These are phyloP conservation scores for Botrytis aclada DNA, from an alignment of 2,329 filamentous ascomycete genomes.

Conservation along the genomic window DNA sequence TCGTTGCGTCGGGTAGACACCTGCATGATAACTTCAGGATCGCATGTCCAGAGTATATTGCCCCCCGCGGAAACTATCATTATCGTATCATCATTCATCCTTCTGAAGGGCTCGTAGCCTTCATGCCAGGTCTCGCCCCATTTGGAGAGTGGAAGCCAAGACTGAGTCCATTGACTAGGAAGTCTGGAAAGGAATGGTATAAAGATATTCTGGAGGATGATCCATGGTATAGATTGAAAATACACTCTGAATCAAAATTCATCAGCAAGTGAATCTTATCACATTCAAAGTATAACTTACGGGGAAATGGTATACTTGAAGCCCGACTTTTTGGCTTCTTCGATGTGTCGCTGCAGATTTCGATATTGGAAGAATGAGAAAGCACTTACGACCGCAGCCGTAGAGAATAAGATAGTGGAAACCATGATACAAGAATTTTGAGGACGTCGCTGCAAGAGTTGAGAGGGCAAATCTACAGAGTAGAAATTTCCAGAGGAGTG, in stretches of 20 bases:
- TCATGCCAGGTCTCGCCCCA: conserved; percentile 6
- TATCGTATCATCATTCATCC: background rate
- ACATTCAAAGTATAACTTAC: background rate
- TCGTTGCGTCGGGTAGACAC: background rate
- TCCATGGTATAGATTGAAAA: conserved; percentile 14
- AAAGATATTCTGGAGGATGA: conserved; percentile 9
- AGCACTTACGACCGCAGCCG: background rate
- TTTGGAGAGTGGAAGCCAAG: background rate
- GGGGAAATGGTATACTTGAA: conserved; percentile 10
- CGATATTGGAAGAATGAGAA: conserved; percentile 7
- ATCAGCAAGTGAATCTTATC: background rate
- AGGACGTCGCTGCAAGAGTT: too few relatives aligned
- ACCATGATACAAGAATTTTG: background rate
- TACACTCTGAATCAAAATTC: background rate
- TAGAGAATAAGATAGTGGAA: background rate
- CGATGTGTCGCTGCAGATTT: background rate
- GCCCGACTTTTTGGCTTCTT: background rate
- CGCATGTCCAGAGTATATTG: conserved; percentile 15
- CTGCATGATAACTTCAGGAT: conserved; percentile 7
- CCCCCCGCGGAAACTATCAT: background rate
- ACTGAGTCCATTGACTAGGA: background rate
- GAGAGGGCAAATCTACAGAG: too few relatives aligned
- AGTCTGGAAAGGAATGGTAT: conserved; percentile 2
- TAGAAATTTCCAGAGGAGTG: too few relatives aligned
- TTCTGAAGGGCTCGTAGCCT: conserved; percentile 8